These are phyloP conservation scores for Coemansia sp. DNA, from an alignment of 192 early-diverging fungal species.

Conservation along the genomic window DNA sequence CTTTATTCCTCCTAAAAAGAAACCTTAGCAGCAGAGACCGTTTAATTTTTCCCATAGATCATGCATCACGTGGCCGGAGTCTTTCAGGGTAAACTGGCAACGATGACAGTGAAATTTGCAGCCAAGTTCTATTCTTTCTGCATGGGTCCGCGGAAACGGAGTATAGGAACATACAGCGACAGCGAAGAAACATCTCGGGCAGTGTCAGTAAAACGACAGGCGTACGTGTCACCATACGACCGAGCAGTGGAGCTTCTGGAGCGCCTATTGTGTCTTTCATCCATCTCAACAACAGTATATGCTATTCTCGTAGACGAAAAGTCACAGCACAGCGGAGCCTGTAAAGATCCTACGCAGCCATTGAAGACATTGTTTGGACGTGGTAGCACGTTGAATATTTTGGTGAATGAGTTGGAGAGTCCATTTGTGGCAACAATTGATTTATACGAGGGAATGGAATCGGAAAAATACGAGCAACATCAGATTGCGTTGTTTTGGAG, in stretches of 20 bases:
- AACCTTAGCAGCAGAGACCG: too few species aligned
- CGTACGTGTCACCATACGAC: conserved; percentile 48
- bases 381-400: conserved; percentile 51
- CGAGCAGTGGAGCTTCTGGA: conserved; percentile 35
- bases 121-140: conserved; percentile 36
- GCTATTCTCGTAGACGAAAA: conserved; percentile 47
- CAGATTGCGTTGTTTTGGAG: conserved; percentile 45
- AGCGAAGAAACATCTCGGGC: conserved; percentile 31
- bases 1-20: too few species aligned
- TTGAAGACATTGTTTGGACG: conserved; percentile 39
- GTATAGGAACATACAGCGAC: conserved; percentile 7
- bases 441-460: conserved; percentile 23
- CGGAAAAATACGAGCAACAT: conserved; percentile 21
- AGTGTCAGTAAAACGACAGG: conserved; percentile 36
- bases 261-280: conserved; percentile 37
- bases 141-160: conserved; percentile 22
- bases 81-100: conserved; percentile 39
- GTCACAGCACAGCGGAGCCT: conserved; percentile 1
- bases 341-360: conserved; percentile 32
- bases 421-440: conserved; percentile 51
- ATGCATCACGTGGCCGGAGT: conserved; percentile 31
- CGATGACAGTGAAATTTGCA: conserved; percentile 33
- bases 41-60: conserved; percentile 1
- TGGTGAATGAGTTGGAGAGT: conserved; percentile 50
- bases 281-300: conserved; percentile 37